phyloP scores from a whole-genome alignment of 805 yeast species.

The Suhomyces prunicola region DNA sequence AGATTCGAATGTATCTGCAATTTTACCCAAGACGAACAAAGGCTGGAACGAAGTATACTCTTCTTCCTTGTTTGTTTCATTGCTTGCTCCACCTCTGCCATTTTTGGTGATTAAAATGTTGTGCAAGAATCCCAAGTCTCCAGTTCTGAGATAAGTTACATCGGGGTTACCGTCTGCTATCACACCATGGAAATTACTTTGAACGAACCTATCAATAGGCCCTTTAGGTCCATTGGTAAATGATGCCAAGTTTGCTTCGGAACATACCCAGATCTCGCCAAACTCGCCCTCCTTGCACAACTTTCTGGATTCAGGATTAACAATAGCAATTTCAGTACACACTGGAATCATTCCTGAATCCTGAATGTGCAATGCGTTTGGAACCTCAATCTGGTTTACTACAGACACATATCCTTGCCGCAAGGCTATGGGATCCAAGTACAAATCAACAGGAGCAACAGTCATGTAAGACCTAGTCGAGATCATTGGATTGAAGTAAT shows the following conservation, averaged over 20 bases:
- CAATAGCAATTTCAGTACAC: slow-evolving; percentile 89
- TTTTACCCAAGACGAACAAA: slow-evolving; percentile 77
- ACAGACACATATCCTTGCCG: slow-evolving; percentile 85
- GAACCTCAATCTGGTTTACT: slow-evolving; percentile 68
- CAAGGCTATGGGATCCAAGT: slow-evolving; percentile 81
- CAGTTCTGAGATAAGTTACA: slow-evolving; percentile 75
- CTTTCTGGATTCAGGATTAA: slow-evolving; percentile 84
- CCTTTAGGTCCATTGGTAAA: slow-evolving; percentile 55
- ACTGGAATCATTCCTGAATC: slow-evolving; percentile 97
- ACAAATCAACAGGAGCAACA: slow-evolving; percentile 82
- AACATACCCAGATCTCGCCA: slow-evolving; percentile 96
- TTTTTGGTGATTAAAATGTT: slow-evolving; percentile 52
- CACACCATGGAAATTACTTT: slow-evolving; percentile 56
- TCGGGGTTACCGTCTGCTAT: slow-evolving; percentile 59
- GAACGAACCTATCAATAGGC: slow-evolving; percentile 48
- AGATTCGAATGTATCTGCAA: slow-evolving; percentile 85
- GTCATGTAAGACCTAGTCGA: slow-evolving; percentile 84
- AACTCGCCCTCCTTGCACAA: slow-evolving; percentile 85
- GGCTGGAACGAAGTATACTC: slow-evolving; percentile 57
- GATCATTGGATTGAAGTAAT: slow-evolving; percentile 77
- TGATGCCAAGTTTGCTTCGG: slow-evolving; percentile 73
- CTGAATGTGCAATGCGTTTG: slow-evolving; percentile 72
- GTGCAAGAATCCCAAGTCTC: slow-evolving; percentile 91
- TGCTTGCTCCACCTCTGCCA: slow-evolving; percentile 13
- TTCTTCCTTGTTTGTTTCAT: slow-evolving; percentile 18